A percentile compares a stretch with the other conserved stretches of the same genome.
These are phyloP conservation scores for Rhodofomes roseus DNA, from an alignment of 1,284 basidiomycete species.

Conservation along the genomic window DNA sequence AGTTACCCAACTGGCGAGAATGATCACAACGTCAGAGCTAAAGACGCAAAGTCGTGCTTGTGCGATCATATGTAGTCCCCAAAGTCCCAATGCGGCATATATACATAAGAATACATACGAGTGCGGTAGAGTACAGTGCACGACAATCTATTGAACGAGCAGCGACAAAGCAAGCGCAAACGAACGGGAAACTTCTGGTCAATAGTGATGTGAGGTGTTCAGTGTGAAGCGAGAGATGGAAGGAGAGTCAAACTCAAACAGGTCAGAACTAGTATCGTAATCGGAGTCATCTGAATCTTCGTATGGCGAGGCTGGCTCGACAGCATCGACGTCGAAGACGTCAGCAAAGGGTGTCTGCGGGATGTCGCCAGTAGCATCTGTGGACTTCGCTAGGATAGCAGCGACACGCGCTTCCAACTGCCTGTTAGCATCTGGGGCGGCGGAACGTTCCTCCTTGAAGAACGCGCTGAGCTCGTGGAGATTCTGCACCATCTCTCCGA, in stretches of 20 bases:
- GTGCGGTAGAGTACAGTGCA: neutral
- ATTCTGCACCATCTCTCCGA: conserved; percentile 85
- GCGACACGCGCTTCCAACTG: conserved; percentile 74
- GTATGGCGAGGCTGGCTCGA: conserved; percentile 29
- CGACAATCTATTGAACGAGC: neutral
- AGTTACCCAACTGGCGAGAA: too few species aligned
- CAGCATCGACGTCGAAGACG: conserved; percentile 57
- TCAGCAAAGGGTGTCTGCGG: conserved; percentile 78
- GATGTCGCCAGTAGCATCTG: conserved; percentile 45
- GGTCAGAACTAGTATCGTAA: conserved; percentile 61
- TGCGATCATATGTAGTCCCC: neutral
- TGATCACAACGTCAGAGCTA: too few species aligned
- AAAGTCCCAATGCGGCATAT: neutral
- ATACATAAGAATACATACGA: neutral
- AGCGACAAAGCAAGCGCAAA: conserved; percentile 1
- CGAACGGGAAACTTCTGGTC: neutral
- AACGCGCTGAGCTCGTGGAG: conserved; percentile 84
- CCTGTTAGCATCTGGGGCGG: conserved; percentile 40
- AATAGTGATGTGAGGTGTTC: conserved; percentile 6
- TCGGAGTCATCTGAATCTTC: conserved; percentile 40
- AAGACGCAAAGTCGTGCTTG: neutral
- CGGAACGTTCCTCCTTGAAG: conserved; percentile 61
- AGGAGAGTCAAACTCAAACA: conserved; percentile 64
- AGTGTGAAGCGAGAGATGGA: conserved; percentile 4
- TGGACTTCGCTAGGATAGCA: conserved; percentile 75